Evolutionary conservation across 2,329 filamentous ascomycete species (phyloP).

Genomic region (Hypoxylon sp.): DNA sequence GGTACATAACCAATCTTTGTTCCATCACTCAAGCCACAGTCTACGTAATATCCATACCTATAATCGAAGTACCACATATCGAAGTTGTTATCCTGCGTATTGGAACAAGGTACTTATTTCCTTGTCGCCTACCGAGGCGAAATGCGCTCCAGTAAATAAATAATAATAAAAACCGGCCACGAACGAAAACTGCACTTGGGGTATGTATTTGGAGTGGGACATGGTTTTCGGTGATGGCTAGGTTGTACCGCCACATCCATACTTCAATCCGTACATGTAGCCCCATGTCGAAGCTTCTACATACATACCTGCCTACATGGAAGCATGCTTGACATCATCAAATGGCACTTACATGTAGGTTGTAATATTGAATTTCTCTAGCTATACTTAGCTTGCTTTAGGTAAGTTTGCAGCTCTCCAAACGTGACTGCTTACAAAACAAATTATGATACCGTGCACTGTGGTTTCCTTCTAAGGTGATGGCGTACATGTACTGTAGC

Average conservation of each 20-base stretch:
- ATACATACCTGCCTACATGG: neutral
- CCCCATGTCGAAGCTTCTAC: slow-evolving; percentile 5
- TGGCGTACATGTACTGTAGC: slow-evolving; percentile 10
- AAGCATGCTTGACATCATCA: slow-evolving; percentile 20
- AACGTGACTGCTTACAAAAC: slow-evolving; percentile 16
- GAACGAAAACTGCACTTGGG: slow-evolving; percentile 11
- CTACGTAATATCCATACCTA: neutral
- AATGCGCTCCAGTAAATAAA: slow-evolving; percentile 1
- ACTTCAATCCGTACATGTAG: slow-evolving; percentile 3
- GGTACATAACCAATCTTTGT: slow-evolving; percentile 9
- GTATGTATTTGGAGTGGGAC: slow-evolving; percentile 12
- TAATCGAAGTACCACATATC: neutral
- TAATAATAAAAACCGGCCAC: slow-evolving; percentile 5
- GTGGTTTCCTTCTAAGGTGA: neutral
- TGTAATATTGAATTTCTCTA: slow-evolving; percentile 27
- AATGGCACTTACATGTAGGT: slow-evolving; percentile 6
- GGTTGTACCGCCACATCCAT: slow-evolving; percentile 34
- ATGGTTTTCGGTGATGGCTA: slow-evolving; percentile 15
- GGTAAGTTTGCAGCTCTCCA: slow-evolving; percentile 11
- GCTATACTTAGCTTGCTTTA: slow-evolving; percentile 2
- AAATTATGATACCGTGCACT: slow-evolving; percentile 1
- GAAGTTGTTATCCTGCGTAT: neutral
- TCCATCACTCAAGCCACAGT: slow-evolving; percentile 16
- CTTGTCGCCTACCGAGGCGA: slow-evolving; percentile 11
- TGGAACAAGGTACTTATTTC: slow-evolving; percentile 17